Evolutionary conservation across 352 stramenopile species (phyloP), one percentile per base, ranked within the genome.

Genomic region (Albugo laibachii): DNA sequence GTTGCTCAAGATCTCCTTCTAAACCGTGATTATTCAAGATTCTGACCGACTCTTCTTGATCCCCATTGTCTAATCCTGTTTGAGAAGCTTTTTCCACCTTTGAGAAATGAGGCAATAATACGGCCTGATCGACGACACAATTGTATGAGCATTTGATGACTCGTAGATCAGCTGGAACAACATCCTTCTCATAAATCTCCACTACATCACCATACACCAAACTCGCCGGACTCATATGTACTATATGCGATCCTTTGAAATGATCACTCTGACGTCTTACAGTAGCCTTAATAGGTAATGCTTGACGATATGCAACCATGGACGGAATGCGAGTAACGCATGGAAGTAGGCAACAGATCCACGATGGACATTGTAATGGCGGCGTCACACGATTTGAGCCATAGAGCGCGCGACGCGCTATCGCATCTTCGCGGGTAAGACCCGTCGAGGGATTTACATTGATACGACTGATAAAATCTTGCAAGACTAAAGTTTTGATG

Each of bases 131-230:
- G 46, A 86, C 68, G 15, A 80, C 48, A 41, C 73, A 89, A 58
- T 93, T 69, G 13, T 57, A 42, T 13, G 77, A 87, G 61, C 73
- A 86, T 54, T 84, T 67, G 36, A 87, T 52, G 11, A 93, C 63
- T 48, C 77, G 70, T 47, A 85, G 47, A 53, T 97, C 92, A 0
- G 88, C 92, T 13, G 83, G 81, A 10, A 96, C 77, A 13, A 91
- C 55, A 52, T 97, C 86, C 0, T 84, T 84, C 34, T 58, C 75
- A 36, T 82, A 69, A 36, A 97, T 61, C 49, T 91, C 70, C 34
- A 97, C 75, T n/a, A 97, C 66, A 49, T 97, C 92, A 15, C 88
- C 88, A 20, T 73, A 63, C 12, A 97, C 87, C 21, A 97, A 67
- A 49, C 73, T 89, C 36, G 71, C 63, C 8, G 81, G 76, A 58